These are phyloP conservation scores for Calonectria pteridis DNA, from an alignment of 2,329 filamentous ascomycete genomes.

Conservation along the genomic window DNA sequence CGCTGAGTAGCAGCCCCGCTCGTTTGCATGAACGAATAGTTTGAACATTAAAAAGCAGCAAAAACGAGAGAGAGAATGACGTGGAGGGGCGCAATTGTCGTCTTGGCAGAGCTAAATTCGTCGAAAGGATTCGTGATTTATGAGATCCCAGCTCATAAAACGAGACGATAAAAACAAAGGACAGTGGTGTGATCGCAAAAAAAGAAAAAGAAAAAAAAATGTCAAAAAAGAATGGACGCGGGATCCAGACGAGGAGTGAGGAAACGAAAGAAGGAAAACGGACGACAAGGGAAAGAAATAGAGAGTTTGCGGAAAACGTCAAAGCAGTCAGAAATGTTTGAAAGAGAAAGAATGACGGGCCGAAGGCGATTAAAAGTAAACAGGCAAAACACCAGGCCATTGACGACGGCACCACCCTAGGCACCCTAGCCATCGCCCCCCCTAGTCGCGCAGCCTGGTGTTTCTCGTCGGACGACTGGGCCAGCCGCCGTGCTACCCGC, in stretches of 20 bases:
- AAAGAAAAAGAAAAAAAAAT: slow-evolving; percentile 24
- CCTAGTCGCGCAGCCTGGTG: background rate
- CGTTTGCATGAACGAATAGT: slow-evolving; percentile 25
- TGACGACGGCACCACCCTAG: background rate
- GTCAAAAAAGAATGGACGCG: background rate
- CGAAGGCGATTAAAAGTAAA: slow-evolving; percentile 15
- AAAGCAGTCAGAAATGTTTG: background rate
- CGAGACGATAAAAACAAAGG: background rate
- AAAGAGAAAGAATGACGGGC: slow-evolving; percentile 20
- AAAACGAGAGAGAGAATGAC: background rate
- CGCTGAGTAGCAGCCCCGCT: slow-evolving; percentile 20
- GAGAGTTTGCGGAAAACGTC: slow-evolving; percentile 3
- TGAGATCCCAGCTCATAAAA: slow-evolving; percentile 15
- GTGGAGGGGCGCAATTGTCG: background rate
- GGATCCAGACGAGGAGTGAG: slow-evolving; percentile 10
- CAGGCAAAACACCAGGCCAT: background rate
- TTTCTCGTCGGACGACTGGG: background rate
- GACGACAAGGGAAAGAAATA: slow-evolving; percentile 6
- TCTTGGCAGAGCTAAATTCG: background rate
- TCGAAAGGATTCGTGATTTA: background rate
- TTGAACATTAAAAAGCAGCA: slow-evolving; percentile 23
- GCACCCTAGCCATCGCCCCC: too few relatives aligned
- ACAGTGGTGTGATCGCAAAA: slow-evolving; percentile 10
- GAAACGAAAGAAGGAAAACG: slow-evolving; percentile 17
- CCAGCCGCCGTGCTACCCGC: slow-evolving; percentile 21